Conservation (phyloP, 441 rosid species). For the Geranium incanum region DNA sequence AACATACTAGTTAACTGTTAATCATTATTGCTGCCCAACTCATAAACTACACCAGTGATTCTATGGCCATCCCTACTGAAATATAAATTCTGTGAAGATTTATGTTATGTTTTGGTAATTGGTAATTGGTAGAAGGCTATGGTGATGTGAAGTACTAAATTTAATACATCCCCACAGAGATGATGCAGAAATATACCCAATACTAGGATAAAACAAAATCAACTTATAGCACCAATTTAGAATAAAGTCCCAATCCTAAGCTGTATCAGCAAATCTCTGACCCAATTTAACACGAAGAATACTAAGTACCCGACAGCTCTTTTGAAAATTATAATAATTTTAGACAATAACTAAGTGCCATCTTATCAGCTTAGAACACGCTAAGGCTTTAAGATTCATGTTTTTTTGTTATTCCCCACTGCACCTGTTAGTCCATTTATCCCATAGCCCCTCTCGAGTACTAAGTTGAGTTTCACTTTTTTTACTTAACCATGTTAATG, state of each 20-base stretch:
- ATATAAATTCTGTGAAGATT: not conserved
- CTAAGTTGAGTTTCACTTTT: not conserved
- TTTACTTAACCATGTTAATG: not conserved
- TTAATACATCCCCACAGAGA: too few species aligned
- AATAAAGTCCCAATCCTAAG: not conserved
- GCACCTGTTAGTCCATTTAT: not conserved
- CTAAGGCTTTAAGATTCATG: not conserved
- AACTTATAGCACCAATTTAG: too few species aligned
- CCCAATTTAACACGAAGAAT: too few species aligned
- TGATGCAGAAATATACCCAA: too few species aligned
- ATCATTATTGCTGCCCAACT: not conserved
- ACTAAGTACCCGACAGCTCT: too few species aligned
- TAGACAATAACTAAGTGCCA: not conserved
- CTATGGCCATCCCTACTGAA: not conserved
- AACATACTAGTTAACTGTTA: not conserved
- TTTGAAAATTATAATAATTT: too few species aligned
- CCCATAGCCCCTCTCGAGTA: not conserved
- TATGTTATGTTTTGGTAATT: not conserved
- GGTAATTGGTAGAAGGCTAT: not conserved
- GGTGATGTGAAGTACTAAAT: not conserved
- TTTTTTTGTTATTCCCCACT: not conserved
- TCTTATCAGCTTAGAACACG: slow-evolving; percentile 2
- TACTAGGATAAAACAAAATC: too few species aligned
- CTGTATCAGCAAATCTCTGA: not conserved
- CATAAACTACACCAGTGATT: not conserved